phyloP scores from a whole-genome alignment of 306 rosid species.

The Vachellia collinsii region DNA sequence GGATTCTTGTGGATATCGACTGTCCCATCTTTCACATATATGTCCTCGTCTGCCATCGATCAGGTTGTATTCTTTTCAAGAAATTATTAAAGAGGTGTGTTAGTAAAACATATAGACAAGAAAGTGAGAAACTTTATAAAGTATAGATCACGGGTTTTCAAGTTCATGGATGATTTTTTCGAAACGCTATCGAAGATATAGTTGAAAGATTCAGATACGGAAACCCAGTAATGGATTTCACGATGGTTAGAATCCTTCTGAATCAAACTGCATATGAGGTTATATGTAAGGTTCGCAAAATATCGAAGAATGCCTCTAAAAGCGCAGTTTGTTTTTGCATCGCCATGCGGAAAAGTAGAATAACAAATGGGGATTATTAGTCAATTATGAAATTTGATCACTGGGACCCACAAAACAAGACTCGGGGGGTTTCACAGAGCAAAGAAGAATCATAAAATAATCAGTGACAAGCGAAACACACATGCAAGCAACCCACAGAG shows the following conservation, averaged over 20 bases:
- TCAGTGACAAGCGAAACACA: neutral
- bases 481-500: neutral
- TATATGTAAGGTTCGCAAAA: neutral
- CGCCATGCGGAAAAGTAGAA: neutral
- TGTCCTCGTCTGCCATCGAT: conserved; percentile 55
- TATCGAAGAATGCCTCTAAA: neutral
- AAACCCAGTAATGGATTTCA: neutral
- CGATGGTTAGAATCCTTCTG: neutral
- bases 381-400: neutral
- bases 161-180: neutral
- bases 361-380: neutral
- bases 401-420: neutral
- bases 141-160: neutral
- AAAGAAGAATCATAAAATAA: neutral
- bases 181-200: neutral
- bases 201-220: neutral
- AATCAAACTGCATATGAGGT: neutral
- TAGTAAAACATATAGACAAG: neutral
- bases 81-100: neutral
- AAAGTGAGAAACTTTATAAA: neutral
- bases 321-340: neutral
- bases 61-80: conserved; percentile 8
- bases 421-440: neutral
- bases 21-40: conserved; percentile 78
- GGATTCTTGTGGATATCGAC: conserved; percentile 55